Conservation (phyloP, 2,329 filamentous ascomycete species). For the Dryadomyces quercus-mongolicae region DNA sequence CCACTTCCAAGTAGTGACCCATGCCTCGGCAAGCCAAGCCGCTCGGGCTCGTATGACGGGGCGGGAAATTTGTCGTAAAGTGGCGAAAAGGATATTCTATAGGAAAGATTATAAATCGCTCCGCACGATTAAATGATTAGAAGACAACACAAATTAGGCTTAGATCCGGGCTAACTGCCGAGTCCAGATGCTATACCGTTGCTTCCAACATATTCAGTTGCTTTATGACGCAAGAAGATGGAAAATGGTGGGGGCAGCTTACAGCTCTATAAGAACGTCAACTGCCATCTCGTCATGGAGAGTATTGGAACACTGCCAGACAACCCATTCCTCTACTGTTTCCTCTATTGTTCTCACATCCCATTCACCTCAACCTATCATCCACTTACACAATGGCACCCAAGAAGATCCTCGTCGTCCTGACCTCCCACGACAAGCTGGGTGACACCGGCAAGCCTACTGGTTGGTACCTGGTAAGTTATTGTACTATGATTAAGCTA, state of each 20-base stretch:
- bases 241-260: too few species aligned
- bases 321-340: background rate
- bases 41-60: too few species aligned
- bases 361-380: background rate
- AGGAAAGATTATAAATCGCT: background rate
- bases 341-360: background rate
- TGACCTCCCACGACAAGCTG: conserved; percentile 49
- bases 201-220: background rate
- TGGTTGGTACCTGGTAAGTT: conserved; percentile 55
- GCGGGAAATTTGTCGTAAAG: background rate
- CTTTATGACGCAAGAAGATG: background rate
- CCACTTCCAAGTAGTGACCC: too few species aligned
- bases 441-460: conserved; percentile 40
- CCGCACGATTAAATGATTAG: background rate
- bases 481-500: too few species aligned
- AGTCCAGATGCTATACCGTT: background rate
- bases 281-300: too few species aligned
- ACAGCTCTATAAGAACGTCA: background rate
- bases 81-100: background rate
- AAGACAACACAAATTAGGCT: background rate
- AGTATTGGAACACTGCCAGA: background rate
- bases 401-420: conserved; percentile 54
- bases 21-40: too few species aligned
- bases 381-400: conserved; percentile 23
- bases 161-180: background rate